phyloP scores from a whole-genome alignment of 495 filamentous ascomycete genomes.

The Hypoxylon rickii region DNA sequence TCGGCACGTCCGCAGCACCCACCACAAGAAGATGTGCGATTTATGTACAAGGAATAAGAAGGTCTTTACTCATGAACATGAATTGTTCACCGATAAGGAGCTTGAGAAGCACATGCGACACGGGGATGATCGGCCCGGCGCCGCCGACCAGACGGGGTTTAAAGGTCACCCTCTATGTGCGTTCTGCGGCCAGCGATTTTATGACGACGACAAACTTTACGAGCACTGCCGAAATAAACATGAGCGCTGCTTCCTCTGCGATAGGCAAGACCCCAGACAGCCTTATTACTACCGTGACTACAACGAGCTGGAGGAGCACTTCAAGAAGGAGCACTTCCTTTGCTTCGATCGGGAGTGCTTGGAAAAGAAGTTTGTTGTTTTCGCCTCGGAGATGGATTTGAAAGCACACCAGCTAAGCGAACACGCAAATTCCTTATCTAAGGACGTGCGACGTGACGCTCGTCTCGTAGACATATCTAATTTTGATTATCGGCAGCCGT shows the following conservation, averaged over 20 bases:
- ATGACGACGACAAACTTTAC: constrained; percentile 94
- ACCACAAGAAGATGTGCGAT: constrained; percentile 92
- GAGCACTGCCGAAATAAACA: constrained; percentile 89
- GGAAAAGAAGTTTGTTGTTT: constrained; percentile 98
- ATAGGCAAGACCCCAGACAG: constrained; percentile 67
- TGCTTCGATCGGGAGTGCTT: constrained; percentile 85
- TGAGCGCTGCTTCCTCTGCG: constrained; percentile 94
- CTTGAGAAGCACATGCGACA: constrained; percentile 84
- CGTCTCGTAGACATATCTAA: constrained; percentile 82
- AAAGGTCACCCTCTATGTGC: constrained; percentile 93
- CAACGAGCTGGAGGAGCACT: constrained; percentile 80
- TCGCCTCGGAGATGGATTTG: constrained; percentile 89
- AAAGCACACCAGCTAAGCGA: constrained; percentile 82
- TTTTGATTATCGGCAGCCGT: constrained; percentile 77
- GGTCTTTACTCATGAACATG: constrained; percentile 97
- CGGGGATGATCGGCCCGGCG: constrained; percentile 90
- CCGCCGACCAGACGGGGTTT: constrained; percentile 92
- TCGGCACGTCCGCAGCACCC: constrained; percentile 79
- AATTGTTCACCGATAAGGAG: constrained; percentile 82
- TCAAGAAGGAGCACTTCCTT: constrained; percentile 82
- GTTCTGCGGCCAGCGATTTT: constrained; percentile 91
- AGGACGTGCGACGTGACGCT: constrained; percentile 83
- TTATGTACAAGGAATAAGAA: constrained; percentile 95
- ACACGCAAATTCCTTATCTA: constrained; percentile 77
- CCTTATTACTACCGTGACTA: constrained; percentile 92